Evolutionary conservation across 2,329 filamentous ascomycete species (phyloP).

Genomic region (Tolypocladium album): DNA sequence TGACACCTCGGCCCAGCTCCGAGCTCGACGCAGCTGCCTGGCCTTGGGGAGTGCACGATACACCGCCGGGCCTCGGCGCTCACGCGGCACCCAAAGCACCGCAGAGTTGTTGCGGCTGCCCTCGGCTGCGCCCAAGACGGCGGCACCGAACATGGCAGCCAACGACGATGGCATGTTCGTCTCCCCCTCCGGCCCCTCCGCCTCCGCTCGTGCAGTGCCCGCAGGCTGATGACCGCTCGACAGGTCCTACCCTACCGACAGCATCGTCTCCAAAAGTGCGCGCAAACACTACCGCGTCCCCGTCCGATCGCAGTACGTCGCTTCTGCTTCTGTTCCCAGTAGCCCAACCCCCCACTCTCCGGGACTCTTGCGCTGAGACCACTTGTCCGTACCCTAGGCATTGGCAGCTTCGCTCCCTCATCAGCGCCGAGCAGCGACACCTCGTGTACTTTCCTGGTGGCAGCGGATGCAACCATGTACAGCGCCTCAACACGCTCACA

Average conservation of each 20-base stretch:
- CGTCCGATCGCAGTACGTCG: constrained; percentile 52
- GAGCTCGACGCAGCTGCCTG: neutral
- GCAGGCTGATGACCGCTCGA: neutral
- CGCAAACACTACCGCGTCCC: constrained; percentile 58
- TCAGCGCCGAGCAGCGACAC: constrained; percentile 68
- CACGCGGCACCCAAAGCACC: neutral
- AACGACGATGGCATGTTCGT: constrained; percentile 42
- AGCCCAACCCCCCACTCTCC: neutral
- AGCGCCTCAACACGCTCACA: constrained; percentile 57
- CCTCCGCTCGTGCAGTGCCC: neutral
- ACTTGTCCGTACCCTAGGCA: constrained; percentile 39
- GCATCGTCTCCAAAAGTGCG: constrained; percentile 47
- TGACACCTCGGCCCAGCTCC: neutral
- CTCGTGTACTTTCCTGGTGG: constrained; percentile 78
- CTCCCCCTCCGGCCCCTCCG: neutral
- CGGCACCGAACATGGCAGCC: constrained; percentile 35
- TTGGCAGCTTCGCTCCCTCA: constrained; percentile 82
- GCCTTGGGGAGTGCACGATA: neutral
- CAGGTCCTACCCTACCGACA: constrained; percentile 56
- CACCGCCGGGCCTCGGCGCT: neutral
- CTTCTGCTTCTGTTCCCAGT: neutral
- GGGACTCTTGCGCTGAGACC: neutral
- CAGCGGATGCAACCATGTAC: constrained; percentile 52
- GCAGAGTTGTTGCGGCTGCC: neutral
- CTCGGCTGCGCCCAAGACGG: constrained; percentile 2